These are phyloP conservation scores for Xylogone sp. DNA, from an alignment of 2,329 filamentous ascomycete species.

Conservation along the genomic window DNA sequence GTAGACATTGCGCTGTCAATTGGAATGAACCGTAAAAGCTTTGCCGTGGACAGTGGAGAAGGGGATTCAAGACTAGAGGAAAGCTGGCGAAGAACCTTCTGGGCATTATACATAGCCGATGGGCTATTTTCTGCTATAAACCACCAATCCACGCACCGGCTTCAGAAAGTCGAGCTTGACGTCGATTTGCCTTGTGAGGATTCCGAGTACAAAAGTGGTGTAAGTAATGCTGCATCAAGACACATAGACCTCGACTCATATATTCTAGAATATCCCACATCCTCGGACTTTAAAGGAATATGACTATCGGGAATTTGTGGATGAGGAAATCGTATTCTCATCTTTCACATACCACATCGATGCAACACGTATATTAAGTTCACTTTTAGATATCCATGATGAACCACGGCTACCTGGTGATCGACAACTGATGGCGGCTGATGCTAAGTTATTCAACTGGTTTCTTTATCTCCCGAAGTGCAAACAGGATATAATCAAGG, in stretches of 20 bases:
- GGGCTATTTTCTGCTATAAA: constrained; percentile 33
- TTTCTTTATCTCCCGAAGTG: constrained; percentile 31
- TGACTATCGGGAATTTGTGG: constrained; percentile 55
- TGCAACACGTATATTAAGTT: constrained; percentile 54
- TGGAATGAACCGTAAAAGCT: constrained; percentile 54
- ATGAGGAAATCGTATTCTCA: constrained; percentile 53
- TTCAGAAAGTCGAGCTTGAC: constrained; percentile 46
- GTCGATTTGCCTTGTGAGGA: constrained; percentile 65
- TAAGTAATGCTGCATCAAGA: constrained; percentile 19
- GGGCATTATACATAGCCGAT: constrained; percentile 63
- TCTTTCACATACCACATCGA: constrained; percentile 66
- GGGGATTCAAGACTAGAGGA: constrained; percentile 49
- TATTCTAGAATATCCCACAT: constrained; percentile 31
- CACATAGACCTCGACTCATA: constrained; percentile 17
- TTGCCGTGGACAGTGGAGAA: constrained; percentile 42
- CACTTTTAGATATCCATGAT: constrained; percentile 41
- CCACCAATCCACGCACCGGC: constrained; percentile 28
- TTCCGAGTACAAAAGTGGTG: constrained; percentile 42
- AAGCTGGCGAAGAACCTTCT: constrained; percentile 67
- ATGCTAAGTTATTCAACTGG: constrained; percentile 31
- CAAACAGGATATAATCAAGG: constrained; percentile 32
- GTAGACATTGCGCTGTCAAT: constrained; percentile 56
- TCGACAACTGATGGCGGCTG: constrained; percentile 6
- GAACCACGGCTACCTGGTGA: constrained; percentile 42
- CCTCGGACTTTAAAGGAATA: constrained; percentile 55